phyloP scores from a whole-genome alignment of 148 eudicot genomes.

The Camellia granthamiana region DNA sequence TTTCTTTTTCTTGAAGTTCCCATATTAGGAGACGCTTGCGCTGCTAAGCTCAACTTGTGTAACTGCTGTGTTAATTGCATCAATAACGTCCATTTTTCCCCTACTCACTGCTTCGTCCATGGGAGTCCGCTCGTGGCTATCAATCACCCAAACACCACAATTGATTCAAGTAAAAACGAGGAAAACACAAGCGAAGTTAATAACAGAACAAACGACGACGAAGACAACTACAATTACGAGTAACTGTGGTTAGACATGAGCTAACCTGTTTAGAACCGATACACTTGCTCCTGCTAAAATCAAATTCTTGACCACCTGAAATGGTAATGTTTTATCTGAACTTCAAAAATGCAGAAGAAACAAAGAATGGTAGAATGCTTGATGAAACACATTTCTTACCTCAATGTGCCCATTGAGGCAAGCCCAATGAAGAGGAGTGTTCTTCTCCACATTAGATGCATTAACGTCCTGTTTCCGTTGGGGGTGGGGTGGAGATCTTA shows the following conservation, averaged over 20 bases:
- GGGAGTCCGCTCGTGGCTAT: conserved; percentile 76
- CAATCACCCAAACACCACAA: not conserved
- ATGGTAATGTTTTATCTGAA: not conserved
- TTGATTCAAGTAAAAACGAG: not conserved
- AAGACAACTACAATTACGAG: too few relatives aligned
- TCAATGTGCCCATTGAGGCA: conserved; percentile 81
- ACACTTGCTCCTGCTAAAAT: conserved; percentile 67
- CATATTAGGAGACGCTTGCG: conserved; percentile 40
- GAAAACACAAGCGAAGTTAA: not conserved
- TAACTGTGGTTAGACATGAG: not conserved
- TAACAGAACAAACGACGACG: not conserved
- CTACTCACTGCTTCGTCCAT: conserved; percentile 58
- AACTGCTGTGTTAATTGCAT: conserved; percentile 58
- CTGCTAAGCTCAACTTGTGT: conserved; percentile 59
- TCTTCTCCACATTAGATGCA: conserved; percentile 61
- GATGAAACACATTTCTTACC: conserved; percentile 29
- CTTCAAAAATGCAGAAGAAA: not conserved
- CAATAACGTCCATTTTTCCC: conserved; percentile 64
- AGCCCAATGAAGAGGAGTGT: conserved; percentile 94
- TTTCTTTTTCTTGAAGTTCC: not conserved
- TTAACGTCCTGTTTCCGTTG: conserved; percentile 62
- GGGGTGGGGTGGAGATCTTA: not conserved
- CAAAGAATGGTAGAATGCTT: not conserved
- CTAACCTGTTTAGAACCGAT: conserved; percentile 60
- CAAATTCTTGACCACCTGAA: conserved; percentile 69